Evolutionary conservation across 805 yeast genomes (phyloP), one percentile per base, ranked within the genome.

Genomic region (Kodamaea leandrae): DNA sequence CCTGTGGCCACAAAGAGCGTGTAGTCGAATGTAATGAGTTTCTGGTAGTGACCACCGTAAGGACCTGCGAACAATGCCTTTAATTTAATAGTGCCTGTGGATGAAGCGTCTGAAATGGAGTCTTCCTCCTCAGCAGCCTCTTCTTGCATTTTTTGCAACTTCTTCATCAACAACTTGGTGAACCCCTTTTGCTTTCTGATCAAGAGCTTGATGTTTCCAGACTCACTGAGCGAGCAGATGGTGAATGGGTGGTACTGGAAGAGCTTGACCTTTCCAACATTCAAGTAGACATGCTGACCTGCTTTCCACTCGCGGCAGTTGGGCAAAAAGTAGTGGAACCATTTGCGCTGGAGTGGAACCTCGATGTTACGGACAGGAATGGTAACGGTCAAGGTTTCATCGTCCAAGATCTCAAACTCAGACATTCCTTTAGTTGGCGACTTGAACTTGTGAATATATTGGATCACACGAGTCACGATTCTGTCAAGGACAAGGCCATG

Each of bases 171-270:
- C 26, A 55, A 54, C 34, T 51, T 60, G 19, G 78, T 74, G 43
- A 74, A 73, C 0, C 79, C 79, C 16, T 60, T 58, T 44, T 64
- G 61, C 15, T 57, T 60, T 42, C 68, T 60, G 21, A 73, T 63
- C 2, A 75, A 55, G 37, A 76, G 56, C 17, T 54, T 63, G 52
- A 76, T 63, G 28, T 63, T 65, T 2, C 68, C 68, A 2, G 64
- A 42, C 5, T 58, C 65, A 9, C 72, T 54, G 26, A 70, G 48
- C 37, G 71, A 64, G 3, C 70, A 52, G 37, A 73, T 68, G 2
- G 78, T 71, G 51, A 74, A 74, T 1, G 79, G 79, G 50, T 74
- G 79, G 45, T 58, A 60, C 45, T 72, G 76, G 30, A 68, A 49
- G 5, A 50, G 45, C 2, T 60, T 56, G 13, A 72, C 65, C 40